Evolutionary conservation across 306 rosid species (phyloP), one percentile per base, ranked within the genome.

Genomic region (Morella rubra): DNA sequence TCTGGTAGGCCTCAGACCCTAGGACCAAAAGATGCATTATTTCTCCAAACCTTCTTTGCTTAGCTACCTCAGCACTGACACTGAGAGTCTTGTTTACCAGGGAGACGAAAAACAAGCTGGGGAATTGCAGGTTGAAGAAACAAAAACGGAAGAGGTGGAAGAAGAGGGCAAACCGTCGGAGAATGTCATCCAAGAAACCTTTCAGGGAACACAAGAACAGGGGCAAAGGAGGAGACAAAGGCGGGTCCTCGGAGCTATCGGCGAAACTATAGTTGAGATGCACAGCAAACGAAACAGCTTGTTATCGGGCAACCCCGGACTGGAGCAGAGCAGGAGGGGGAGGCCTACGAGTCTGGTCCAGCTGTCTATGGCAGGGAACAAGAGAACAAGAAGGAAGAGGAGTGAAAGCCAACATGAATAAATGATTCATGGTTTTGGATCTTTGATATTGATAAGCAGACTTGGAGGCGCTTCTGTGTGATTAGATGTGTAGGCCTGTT

Each of bases 231-330:
- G 51, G 70, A 13, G 73, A 1, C 4, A 83, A 65, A 61, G 51
- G 10, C 8, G 88, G 89, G 6, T 86, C 16, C 40, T 88, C 20
- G 84, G 77, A 22, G 90, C 91, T 52, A 73, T 90, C 47, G 94
- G 90, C 2, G 98, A 90, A 65, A 87, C 97, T 4, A 73, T 87
- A 44, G 51, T 72, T 7, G 97, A 90, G 81, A 87, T 5, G 96
- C 91, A 0, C 66, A 89, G 78, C 81, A 90, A 50, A 84, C 92
- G 0, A 87, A 83, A 73, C 80, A 80, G 10, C 40, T 86, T 4
- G 91, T 83, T 62, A 76, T 81, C 45, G 97, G 93, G 71, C 86
- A 81, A 44, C 79, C 52, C 75, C 55, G 72, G 16, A 73, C 40
- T 27, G n/a, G 64, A 42, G 77, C 61, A 32, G 37, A 2, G 37